Conservation (phyloP, 176 grass and related monocot species). For the Phragmites australis region DNA sequence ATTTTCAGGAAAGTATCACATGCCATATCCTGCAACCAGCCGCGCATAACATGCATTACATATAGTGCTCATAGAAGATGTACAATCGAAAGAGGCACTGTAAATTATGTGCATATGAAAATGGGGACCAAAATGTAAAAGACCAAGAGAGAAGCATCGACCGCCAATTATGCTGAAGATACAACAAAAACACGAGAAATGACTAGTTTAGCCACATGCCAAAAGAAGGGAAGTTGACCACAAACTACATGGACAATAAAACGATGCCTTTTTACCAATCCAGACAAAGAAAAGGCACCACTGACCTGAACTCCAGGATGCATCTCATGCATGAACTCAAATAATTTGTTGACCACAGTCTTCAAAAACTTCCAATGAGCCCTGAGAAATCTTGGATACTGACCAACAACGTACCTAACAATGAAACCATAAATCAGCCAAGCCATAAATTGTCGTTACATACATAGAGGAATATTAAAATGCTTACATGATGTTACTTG, state of each 20-base stretch:
- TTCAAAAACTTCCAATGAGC: constrained; percentile 99
- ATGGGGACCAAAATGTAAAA: background rate
- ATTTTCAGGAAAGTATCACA: constrained; percentile 99
- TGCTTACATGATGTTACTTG: constrained; percentile 96
- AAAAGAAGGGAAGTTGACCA: background rate
- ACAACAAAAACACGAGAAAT: constrained; percentile 26
- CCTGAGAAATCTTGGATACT: constrained; percentile 98
- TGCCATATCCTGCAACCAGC: constrained; percentile 91
- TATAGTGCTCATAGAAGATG: constrained; percentile 9
- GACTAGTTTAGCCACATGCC: constrained; percentile 2
- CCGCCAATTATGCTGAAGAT: background rate
- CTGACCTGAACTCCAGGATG: constrained; percentile 99
- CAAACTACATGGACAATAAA: constrained; percentile 17
- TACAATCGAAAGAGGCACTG: constrained; percentile 16
- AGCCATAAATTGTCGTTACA: background rate
- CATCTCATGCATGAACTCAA: constrained; percentile 99
- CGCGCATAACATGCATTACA: constrained; percentile 21
- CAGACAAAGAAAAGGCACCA: constrained; percentile 2
- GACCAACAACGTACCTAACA: constrained; percentile 97
- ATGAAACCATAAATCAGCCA: constrained; percentile 31
- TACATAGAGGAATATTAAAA: constrained; percentile 20
- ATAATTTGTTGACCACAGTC: constrained; percentile 98
- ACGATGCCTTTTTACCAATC: background rate
- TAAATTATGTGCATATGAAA: constrained; percentile 21
- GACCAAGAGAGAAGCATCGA: constrained; percentile 8